Base-by-base conservation (phyloP, 345 rosid genomes). In the Sapria himalayana region DNA sequence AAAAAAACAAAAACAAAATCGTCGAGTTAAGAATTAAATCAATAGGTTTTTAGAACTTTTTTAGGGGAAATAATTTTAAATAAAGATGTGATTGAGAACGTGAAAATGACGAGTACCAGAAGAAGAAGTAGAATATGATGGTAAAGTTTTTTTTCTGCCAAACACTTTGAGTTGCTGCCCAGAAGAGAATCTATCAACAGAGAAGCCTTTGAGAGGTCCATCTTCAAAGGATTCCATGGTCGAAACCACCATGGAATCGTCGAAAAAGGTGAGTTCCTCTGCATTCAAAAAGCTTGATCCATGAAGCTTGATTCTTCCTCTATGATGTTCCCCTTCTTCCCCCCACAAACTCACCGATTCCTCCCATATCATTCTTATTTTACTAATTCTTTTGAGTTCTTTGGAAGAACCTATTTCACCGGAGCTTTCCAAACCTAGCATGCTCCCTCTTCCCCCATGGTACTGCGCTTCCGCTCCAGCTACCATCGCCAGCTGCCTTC, bases 271-370 rank as follows among this genome's bases (percentile, higher is more conserved):
- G 23, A 89, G 81, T 25, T 82, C 93, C 23, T 89, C 98, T 0
- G 91, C 93, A 33, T 76, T 76, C 51, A 89, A 53, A 59, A 89
- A 89, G 57, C 79, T 79, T 32, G 73, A 72, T 0, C 92, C 91
- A 52, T 58, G 74, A 59, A 82, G 61, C 56, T 55, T 77, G 25
- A 82, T 63, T 59, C 94, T 76, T 27, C 98, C 98, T 48, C 70
- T 59, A 19, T 71, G 76, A 41, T 61, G 58, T 50, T 82, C 95
- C 11, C 92, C 95, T 50, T 79, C 98, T 59, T 89, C 93, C 8
- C 69, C 93, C 98, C 98, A 89, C 63, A 89, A 70, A 52, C 70
- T 82, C 25, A 82, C 86, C 1, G 95, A 82, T 48, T 89, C 98
- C 52, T 89, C 98, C 98, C 98, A 89, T 15, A 69, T 71, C 81